phyloP scores from a whole-genome alignment of 345 rosid genomes.

The Citrus hindsii region DNA sequence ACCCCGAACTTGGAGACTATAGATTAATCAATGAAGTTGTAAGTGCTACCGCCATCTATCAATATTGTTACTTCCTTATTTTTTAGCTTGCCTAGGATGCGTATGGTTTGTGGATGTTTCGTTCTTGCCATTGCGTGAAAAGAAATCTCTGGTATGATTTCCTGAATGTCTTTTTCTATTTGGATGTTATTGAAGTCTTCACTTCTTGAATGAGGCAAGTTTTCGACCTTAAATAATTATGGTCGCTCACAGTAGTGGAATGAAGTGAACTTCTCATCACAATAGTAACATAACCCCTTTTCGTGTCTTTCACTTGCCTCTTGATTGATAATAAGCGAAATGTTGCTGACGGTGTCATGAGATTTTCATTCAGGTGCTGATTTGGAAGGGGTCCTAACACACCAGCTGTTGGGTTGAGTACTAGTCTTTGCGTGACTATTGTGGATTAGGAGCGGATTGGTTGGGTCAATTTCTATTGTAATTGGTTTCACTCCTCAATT shows the following conservation, averaged over 20 bases:
- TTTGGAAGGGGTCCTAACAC: background rate
- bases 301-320: background rate
- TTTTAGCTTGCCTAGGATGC: background rate
- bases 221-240: background rate
- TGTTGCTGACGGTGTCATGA: rapidly evolving
- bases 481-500: background rate
- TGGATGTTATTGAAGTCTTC: no score
- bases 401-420: background rate
- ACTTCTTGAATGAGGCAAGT: no score
- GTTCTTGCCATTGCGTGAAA: no score
- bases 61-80: no score
- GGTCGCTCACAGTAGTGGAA: background rate
- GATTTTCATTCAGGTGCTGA: background rate
- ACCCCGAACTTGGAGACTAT: background rate
- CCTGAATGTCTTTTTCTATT: no score
- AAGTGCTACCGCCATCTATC: background rate
- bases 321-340: background rate
- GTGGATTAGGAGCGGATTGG: background rate
- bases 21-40: background rate
- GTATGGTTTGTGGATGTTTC: background rate
- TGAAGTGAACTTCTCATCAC: background rate
- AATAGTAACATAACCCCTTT: background rate
- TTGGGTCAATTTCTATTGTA: background rate
- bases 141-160: background rate
- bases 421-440: background rate